Evolutionary conservation across 768 basidiomycete genomes (phyloP).

Genomic region (Kwoniella heveanensis): DNA sequence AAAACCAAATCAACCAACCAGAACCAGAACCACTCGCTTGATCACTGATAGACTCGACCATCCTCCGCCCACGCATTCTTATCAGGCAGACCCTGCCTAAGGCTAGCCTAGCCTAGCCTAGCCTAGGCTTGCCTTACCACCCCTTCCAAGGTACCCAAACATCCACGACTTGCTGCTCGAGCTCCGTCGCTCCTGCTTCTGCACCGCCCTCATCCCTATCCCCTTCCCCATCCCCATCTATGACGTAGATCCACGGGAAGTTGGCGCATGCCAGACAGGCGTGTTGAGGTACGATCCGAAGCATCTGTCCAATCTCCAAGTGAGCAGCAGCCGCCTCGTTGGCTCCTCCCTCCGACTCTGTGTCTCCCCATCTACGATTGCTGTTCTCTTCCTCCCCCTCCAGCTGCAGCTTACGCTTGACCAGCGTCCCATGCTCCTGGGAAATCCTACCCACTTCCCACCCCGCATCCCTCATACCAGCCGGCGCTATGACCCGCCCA

Average conservation of each 20-base stretch:
- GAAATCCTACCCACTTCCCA: conserved; percentile 55
- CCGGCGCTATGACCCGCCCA: conserved; percentile 68
- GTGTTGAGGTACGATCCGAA: conserved; percentile 80
- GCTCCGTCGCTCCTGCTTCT: neutral
- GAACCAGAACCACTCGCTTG: no score
- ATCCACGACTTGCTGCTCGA: conserved; percentile 57
- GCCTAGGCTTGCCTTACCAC: no score
- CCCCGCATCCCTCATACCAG: conserved; percentile 60
- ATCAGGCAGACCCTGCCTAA: no score
- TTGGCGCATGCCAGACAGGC: conserved; percentile 80
- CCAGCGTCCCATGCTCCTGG: conserved; percentile 73
- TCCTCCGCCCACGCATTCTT: no score
- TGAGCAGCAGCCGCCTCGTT: no score
- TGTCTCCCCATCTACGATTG: no score
- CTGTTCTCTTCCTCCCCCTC: neutral
- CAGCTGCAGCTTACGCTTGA: no score
- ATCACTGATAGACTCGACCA: no score
- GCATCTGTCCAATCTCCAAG: conserved; percentile 65
- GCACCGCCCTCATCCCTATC: no score
- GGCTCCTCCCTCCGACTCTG: conserved; percentile 34
- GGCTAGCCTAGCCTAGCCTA: no score
- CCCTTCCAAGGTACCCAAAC: conserved; percentile 91
- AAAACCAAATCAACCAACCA: no score
- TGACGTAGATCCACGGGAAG: conserved; percentile 80
- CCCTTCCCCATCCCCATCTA: conserved; percentile 62